Conservation (phyloP, 805 yeast genomes). For the Metschnikowia gelsemii region DNA sequence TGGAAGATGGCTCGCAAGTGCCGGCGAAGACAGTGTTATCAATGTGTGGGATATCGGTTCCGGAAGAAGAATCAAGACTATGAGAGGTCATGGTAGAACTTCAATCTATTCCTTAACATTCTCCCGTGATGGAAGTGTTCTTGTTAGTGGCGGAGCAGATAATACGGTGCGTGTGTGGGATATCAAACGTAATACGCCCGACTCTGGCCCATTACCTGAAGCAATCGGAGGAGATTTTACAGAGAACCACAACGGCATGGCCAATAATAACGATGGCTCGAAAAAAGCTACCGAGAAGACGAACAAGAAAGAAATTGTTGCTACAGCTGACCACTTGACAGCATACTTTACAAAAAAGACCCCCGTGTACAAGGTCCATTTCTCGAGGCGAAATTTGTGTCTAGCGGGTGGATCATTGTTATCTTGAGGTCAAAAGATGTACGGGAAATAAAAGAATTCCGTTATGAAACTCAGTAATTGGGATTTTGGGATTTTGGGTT, state of each 20-base stretch:
- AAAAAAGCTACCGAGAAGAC: slow-evolving; percentile 32
- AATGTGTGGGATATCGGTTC: slow-evolving; percentile 93
- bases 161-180: slow-evolving; percentile 96
- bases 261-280: slow-evolving; percentile 15
- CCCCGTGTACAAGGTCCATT: slow-evolving; percentile 89
- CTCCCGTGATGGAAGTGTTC: slow-evolving; percentile 82
- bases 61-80: slow-evolving; percentile 81
- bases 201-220: slow-evolving; percentile 77
- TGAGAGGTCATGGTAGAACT: slow-evolving; percentile 92
- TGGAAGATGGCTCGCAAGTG: slow-evolving; percentile 94
- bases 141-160: slow-evolving; percentile 92
- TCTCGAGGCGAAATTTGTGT: slow-evolving; percentile 86
- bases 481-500: background rate
- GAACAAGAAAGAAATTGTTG: slow-evolving; percentile 67
- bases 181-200: slow-evolving; percentile 78
- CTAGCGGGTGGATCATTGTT: slow-evolving; percentile 87
- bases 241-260: slow-evolving; percentile 10
- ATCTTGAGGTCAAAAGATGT: slow-evolving; percentile 17
- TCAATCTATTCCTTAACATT: slow-evolving; percentile 83
- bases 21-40: slow-evolving; percentile 88
- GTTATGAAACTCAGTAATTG: too few relatives aligned
- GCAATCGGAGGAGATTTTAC: slow-evolving; percentile 42
- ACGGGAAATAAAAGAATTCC: too few relatives aligned
- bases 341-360: slow-evolving; percentile 92
- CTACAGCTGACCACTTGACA: slow-evolving; percentile 87